These are phyloP conservation scores for Osmozyma mogii DNA, from an alignment of 805 yeast genomes.

Conservation along the genomic window DNA sequence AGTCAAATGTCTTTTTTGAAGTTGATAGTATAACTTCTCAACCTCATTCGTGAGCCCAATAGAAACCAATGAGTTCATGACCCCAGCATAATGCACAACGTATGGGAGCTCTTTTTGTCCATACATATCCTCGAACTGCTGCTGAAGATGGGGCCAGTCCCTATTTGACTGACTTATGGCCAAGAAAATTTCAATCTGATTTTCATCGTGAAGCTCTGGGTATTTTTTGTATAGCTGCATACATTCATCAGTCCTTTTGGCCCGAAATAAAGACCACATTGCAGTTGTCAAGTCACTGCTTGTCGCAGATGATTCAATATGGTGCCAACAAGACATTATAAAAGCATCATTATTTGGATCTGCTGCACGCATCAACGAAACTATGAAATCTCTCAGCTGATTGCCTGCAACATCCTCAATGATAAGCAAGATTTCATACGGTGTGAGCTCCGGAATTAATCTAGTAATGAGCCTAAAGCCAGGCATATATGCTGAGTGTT, in stretches of 20 bases:
- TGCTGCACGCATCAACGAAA: too few species aligned
- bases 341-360: too few species aligned
- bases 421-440: too few species aligned
- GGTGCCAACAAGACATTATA: too few species aligned
- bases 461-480: too few species aligned
- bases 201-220: conserved; percentile 36
- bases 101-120: conserved; percentile 48
- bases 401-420: too few species aligned
- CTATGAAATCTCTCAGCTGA: too few species aligned
- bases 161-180: conserved; percentile 35
- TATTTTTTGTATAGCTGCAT: conserved; percentile 23
- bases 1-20: conserved; percentile 35
- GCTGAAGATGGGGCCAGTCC: conserved; percentile 49
- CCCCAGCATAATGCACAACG: conserved; percentile 48
- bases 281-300: too few species aligned
- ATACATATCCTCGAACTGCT: conserved; percentile 48
- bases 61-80: conserved; percentile 51
- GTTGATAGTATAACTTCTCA: conserved; percentile 41
- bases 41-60: conserved; percentile 42
- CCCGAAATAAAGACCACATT: too few species aligned
- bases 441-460: too few species aligned
- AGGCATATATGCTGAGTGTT: too few species aligned
- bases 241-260: conserved; percentile 14
- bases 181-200: conserved; percentile 43
- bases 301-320: too few species aligned